These are phyloP conservation scores for Myxozyma nipponensis DNA, from an alignment of 805 yeast species.

Conservation along the genomic window DNA sequence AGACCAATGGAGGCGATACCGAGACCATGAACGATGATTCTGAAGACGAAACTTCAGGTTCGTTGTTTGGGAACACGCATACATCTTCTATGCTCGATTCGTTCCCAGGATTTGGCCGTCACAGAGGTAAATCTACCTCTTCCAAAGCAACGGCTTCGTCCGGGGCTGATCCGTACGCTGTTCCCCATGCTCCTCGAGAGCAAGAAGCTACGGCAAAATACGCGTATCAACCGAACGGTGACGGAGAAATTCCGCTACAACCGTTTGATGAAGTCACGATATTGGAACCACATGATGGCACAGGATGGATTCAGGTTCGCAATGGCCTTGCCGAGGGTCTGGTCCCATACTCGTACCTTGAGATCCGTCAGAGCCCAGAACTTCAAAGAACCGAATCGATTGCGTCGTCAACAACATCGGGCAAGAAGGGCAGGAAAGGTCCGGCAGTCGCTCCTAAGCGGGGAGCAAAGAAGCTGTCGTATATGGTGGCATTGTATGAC, in stretches of 20 bases:
- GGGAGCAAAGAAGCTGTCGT: constrained; percentile 62
- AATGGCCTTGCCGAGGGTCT: constrained; percentile 58
- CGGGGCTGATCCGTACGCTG: constrained; percentile 15
- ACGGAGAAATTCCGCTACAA: constrained; percentile 64
- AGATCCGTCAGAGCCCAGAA: constrained; percentile 32
- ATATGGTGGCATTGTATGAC: constrained; percentile 67
- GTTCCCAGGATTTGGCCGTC: constrained; percentile 19
- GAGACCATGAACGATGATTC: constrained; percentile 5
- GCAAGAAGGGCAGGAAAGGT: constrained; percentile 49
- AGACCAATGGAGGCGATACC: constrained; percentile 8
- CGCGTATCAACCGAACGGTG: constrained; percentile 62
- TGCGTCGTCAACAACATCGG: constrained; percentile 30
- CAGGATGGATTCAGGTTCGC: constrained; percentile 85
- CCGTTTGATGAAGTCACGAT: constrained; percentile 62
- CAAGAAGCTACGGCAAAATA: constrained; percentile 54
- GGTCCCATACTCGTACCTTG: constrained; percentile 80
- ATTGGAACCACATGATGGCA: constrained; percentile 71
- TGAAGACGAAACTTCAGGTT: constrained; percentile 10
- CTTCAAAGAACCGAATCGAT: constrained; percentile 23
- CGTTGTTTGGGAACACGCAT: constrained; percentile 6
- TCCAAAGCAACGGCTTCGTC: constrained; percentile 10
- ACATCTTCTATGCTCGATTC: constrained; percentile 21
- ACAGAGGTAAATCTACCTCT: constrained; percentile 4
- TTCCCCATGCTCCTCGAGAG: constrained; percentile 1
- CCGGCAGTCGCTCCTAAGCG: constrained; percentile 79